Base-by-base conservation (phyloP, 148 eudicot genomes). In the Pouteria glomerata region DNA sequence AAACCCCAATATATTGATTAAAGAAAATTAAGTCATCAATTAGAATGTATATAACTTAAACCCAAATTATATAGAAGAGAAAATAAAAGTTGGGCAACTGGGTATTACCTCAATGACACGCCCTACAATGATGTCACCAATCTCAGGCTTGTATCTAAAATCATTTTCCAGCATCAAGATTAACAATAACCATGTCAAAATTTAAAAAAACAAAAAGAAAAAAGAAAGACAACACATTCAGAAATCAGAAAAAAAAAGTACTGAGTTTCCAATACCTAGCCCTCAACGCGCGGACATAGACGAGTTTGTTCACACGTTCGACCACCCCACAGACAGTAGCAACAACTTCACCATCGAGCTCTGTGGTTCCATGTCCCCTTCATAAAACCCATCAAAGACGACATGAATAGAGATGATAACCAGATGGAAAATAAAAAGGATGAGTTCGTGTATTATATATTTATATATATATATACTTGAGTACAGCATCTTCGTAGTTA, bases 321-420 rank as follows among this genome's bases (percentile, higher is more conserved):
- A 94, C 88, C 64, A 94, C 89, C 15, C 98, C 98, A 66, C 97
- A 91, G 6, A 85, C 72, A 0, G 97, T 91, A 15, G 97, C 95
- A 27, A 89, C 86, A 53, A 94, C 82, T 50, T 85, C 80, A 1
- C 89, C 93, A 0, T 91, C 89, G 26, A 74, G 74, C 76, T 91
- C 97, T 44, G 77, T 34, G 13, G 96, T 94, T 27, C 98, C 98
- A 74, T 94, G 98, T 24, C 98, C 98, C 83, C 98, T 94, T 70
- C 70, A 82, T 63, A 63, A 35, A 52, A 56, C 57, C 10, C 63
- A 66, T 4, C 47, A 14, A 37, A 63, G 1, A 26, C 7, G 6
- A 68, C 14, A 73, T 45, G 33, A 74, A 74, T n/a, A 48, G 13
- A 27, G 19, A 19, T 6, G 50, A 39, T 16, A 6, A 12, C 34